phyloP scores from a whole-genome alignment of 352 stramenopile genomes.

The Blastocystis hominis region DNA sequence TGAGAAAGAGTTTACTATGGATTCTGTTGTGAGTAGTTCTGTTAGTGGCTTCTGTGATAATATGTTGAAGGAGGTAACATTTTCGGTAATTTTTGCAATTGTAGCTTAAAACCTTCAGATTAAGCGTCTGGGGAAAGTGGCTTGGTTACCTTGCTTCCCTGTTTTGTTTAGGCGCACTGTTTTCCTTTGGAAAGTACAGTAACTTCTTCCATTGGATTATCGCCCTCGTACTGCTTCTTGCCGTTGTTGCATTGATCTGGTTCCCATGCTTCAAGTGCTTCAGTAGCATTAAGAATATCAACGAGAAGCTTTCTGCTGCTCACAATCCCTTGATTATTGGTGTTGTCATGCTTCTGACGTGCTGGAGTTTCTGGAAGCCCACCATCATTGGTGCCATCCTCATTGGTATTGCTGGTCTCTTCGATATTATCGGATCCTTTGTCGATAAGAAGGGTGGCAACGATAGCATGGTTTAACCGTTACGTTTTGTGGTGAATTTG shows the following conservation, averaged over 20 bases:
- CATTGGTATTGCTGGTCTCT: background rate
- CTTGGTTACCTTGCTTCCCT: background rate
- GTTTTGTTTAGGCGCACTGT: background rate
- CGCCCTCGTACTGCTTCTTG: background rate
- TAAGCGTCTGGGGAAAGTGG: conserved; percentile 25
- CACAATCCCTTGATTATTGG: background rate
- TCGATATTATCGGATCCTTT: conserved; percentile 20
- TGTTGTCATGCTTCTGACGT: background rate
- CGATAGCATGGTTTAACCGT: conserved; percentile 30
- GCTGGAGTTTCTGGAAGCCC: background rate
- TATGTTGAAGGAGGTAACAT: background rate
- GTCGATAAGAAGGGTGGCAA: conserved; percentile 20
- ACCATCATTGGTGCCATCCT: conserved; percentile 21
- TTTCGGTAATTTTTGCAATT: background rate
- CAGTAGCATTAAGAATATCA: background rate
- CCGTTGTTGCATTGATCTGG: background rate
- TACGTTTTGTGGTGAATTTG: background rate
- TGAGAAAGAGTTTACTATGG: background rate
- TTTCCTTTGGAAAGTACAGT: background rate
- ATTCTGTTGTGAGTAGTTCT: background rate
- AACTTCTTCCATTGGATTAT: background rate
- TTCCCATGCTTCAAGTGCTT: conserved; percentile 7
- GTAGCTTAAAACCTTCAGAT: conserved; percentile 44
- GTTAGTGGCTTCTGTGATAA: conserved; percentile 15
- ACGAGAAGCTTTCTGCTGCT: conserved; percentile 3